A percentile compares a stretch with the other conserved stretches of the same genome.
phyloP scores from a whole-genome alignment of 495 filamentous ascomycete species.

The Podospora pseudocomata region DNA sequence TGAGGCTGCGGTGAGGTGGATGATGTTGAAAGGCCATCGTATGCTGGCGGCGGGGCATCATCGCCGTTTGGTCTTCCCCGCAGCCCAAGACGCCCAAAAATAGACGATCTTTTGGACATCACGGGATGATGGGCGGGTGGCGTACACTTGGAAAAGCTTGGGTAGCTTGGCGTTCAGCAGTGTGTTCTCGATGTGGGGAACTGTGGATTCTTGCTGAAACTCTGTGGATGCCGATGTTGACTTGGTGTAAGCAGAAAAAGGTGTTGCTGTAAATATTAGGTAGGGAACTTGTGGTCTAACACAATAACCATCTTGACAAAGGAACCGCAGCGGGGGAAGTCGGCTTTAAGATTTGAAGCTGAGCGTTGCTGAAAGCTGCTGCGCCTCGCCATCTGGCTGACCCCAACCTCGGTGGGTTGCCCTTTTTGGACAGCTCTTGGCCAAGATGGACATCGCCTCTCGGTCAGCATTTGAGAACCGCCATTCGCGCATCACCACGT shows the following conservation, averaged over 20 bases:
- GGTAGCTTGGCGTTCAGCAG: background rate
- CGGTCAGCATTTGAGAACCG: background rate
- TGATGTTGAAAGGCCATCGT: background rate
- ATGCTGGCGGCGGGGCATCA: slow-evolving; percentile 10
- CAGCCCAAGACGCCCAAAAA: background rate
- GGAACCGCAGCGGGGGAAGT: background rate
- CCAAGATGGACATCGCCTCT: background rate
- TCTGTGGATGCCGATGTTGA: background rate
- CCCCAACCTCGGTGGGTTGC: background rate
- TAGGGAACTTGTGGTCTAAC: background rate
- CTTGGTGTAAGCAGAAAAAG: background rate
- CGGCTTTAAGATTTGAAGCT: background rate
- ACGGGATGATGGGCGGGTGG: background rate
- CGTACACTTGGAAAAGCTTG: background rate
- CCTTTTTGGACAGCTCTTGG: background rate
- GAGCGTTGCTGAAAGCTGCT: background rate
- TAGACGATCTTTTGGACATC: slow-evolving; percentile 13
- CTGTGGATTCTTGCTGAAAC: background rate
- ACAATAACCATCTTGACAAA: background rate
- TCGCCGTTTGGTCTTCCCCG: background rate
- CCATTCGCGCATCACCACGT: background rate
- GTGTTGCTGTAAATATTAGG: background rate
- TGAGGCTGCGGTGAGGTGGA: background rate
- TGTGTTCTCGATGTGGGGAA: background rate
- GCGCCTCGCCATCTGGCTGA: background rate